Percentiles rank a stretch among this genome's conserved stretches.
Conservation (phyloP, 495 filamentous ascomycete genomes). For the Annulohypoxylon moriforme region DNA sequence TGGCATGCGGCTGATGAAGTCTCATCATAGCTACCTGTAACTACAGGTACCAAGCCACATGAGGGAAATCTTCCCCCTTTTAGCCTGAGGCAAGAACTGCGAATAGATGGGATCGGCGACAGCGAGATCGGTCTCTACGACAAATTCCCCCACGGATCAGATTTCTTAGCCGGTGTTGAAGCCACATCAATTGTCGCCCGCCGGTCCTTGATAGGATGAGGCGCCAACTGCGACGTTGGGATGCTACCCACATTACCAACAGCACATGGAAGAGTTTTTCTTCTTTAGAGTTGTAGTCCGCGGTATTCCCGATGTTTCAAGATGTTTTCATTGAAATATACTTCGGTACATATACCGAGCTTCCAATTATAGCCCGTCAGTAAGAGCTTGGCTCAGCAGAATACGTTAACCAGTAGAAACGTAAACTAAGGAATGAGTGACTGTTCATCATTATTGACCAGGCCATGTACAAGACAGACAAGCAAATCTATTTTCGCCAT, state of each 20-base stretch:
- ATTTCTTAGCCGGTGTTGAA: constrained; percentile 11
- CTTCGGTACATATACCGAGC: background rate
- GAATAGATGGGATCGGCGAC: constrained; percentile 16
- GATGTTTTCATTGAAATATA: background rate
- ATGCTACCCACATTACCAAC: constrained; percentile 4
- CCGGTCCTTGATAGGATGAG: constrained; percentile 12
- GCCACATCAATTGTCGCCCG: background rate
- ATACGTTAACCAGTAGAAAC: background rate
- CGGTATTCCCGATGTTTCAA: constrained; percentile 1
- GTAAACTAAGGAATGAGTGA: background rate
- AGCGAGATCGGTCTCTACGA: constrained; percentile 14
- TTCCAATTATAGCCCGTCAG: background rate
- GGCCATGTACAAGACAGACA: too few species aligned
- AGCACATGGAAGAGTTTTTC: background rate
- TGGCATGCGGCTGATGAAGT: background rate
- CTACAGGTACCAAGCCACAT: constrained; percentile 11
- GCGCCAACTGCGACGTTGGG: constrained; percentile 18
- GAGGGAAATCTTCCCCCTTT: constrained; percentile 20
- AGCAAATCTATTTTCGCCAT: too few species aligned
- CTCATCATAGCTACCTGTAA: constrained; percentile 2
- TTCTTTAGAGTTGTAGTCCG: constrained; percentile 12
- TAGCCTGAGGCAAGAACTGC: constrained; percentile 25
- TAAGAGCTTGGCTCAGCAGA: background rate
- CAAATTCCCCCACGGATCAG: background rate
- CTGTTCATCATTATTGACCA: too few species aligned